phyloP scores from a whole-genome alignment of 495 filamentous ascomycete genomes.

The Tuber magnatum region DNA sequence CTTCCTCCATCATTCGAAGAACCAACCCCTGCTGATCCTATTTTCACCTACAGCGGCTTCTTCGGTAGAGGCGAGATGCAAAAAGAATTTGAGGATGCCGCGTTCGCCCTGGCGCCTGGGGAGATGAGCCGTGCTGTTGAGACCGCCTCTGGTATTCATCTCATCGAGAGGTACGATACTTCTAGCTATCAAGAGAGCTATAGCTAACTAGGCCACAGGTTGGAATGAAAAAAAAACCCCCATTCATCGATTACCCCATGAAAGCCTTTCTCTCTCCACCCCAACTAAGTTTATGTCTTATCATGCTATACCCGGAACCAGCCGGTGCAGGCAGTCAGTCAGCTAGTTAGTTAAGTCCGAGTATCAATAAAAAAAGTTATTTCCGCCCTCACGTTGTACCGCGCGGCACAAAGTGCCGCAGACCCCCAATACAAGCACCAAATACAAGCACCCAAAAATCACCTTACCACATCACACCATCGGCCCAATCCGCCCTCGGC shows the following conservation, averaged over 20 bases:
- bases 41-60: constrained; percentile 56
- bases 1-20: background rate
- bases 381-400: background rate
- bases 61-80: constrained; percentile 95
- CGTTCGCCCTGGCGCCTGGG: constrained; percentile 75
- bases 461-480: background rate
- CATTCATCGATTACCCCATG: background rate
- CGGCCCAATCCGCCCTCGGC: background rate
- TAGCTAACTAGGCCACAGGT: background rate
- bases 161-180: constrained; percentile 76
- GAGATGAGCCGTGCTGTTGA: constrained; percentile 80
- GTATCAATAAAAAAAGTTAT: background rate
- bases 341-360: background rate
- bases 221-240: background rate
- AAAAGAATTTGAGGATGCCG: constrained; percentile 94
- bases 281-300: background rate
- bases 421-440: background rate
- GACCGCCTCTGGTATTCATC: constrained; percentile 88
- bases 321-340: background rate
- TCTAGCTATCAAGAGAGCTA: background rate
- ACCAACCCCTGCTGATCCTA: constrained; percentile 2
- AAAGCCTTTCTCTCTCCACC: background rate
- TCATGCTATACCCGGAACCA: background rate
- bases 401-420: background rate
- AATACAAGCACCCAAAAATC: background rate